These are phyloP conservation scores for Epicoccum sorghinum DNA, from an alignment of 2,329 filamentous ascomycete species.

Conservation along the genomic window DNA sequence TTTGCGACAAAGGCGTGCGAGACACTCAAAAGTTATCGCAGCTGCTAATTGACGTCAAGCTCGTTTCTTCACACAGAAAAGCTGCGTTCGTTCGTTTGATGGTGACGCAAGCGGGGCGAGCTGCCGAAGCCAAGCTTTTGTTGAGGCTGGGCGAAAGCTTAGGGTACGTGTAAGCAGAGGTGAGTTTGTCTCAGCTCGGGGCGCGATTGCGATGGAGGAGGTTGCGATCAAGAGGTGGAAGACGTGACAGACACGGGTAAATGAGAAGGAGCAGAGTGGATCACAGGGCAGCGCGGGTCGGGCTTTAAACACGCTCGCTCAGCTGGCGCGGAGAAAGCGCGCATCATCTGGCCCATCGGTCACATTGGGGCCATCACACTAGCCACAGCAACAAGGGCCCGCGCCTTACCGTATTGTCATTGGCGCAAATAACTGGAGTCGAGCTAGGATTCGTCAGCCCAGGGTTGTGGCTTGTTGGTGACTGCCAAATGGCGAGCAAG, in stretches of 20 bases:
- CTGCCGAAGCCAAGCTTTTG: slow-evolving; percentile 5
- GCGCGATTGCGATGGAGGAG: too few relatives aligned
- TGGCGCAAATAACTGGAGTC: slow-evolving; percentile 17
- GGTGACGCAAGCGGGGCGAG: slow-evolving; percentile 1
- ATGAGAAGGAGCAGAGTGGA: not conserved
- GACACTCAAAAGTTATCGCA: not conserved
- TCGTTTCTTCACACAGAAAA: not conserved
- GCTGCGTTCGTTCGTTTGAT: slow-evolving; percentile 2
- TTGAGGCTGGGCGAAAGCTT: slow-evolving; percentile 14
- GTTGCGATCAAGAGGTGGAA: not conserved
- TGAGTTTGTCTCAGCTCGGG: not conserved
- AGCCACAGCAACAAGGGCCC: slow-evolving; percentile 13
- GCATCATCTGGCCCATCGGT: slow-evolving; percentile 13
- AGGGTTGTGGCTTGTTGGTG: slow-evolving; percentile 1
- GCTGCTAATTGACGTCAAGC: not conserved
- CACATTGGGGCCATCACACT: slow-evolving; percentile 6
- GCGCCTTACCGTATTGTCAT: slow-evolving; percentile 1
- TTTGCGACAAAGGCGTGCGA: not conserved
- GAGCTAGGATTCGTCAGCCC: slow-evolving; percentile 18
- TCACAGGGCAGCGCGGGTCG: not conserved
- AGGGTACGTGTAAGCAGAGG: not conserved
- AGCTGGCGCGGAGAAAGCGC: slow-evolving; percentile 10
- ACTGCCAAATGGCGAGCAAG: not conserved
- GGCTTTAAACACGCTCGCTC: slow-evolving; percentile 9
- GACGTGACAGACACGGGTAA: not conserved